phyloP scores from a whole-genome alignment of 768 basidiomycete species.

The Mycena maculata region DNA sequence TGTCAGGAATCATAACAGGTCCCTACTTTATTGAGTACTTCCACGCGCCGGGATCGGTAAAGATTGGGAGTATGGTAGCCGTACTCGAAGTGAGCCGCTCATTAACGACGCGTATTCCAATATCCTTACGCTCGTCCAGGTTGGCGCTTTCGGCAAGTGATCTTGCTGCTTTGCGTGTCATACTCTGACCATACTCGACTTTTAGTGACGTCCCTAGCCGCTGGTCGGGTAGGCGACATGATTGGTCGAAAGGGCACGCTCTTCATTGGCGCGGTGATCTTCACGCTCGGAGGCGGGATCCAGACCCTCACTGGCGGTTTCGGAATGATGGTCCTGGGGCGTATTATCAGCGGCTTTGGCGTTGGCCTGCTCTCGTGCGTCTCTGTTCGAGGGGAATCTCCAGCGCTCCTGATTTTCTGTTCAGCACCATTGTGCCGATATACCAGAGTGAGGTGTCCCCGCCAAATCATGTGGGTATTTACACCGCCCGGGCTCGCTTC shows the following conservation, averaged over 20 bases:
- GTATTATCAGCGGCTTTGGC: constrained; percentile 87
- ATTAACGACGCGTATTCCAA: constrained; percentile 60
- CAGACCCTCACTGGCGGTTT: constrained; percentile 87
- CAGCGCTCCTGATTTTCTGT: constrained; percentile 17
- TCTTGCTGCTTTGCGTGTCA: neutral
- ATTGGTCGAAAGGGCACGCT: constrained; percentile 88
- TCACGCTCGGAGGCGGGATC: constrained; percentile 87
- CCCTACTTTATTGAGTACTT: constrained; percentile 87
- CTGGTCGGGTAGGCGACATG: constrained; percentile 87
- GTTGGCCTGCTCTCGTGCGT: constrained; percentile 90
- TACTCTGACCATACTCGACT: neutral
- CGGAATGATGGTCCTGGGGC: constrained; percentile 82
- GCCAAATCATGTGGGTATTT: constrained; percentile 76
- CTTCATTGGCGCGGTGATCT: constrained; percentile 84
- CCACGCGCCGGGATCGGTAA: constrained; percentile 76
- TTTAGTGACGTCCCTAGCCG: constrained; percentile 59
- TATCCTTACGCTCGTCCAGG: neutral
- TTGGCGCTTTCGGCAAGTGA: constrained; percentile 12
- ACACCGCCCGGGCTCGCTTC: neutral
- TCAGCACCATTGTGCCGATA: constrained; percentile 91
- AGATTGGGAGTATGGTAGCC: constrained; percentile 92
- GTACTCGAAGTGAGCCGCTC: constrained; percentile 91
- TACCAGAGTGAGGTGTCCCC: constrained; percentile 97
- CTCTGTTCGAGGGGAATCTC: neutral
- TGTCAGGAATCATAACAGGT: constrained; percentile 93